Base-by-base conservation (phyloP, 2,329 filamentous ascomycete genomes). In the Thermothelomyces thermophilus region DNA sequence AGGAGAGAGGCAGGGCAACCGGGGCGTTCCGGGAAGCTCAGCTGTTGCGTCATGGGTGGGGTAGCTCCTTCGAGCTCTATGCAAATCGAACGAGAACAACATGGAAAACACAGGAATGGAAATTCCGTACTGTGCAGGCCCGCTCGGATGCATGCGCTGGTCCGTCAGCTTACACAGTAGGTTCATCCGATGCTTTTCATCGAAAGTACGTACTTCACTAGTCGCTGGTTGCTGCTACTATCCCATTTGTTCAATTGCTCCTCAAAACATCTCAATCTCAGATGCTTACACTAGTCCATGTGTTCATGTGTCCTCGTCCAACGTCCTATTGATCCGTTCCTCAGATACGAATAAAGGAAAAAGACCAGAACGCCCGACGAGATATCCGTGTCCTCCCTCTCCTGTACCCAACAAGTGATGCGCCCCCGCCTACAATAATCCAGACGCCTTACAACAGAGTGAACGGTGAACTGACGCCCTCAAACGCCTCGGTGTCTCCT, bases 401-500 rank as follows among this genome's bases (percentile, higher is more conserved):
- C 40, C 16, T 20, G 6, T 14, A 2, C 40, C 40, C 40, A n/a
- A n/a, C n/a, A n/a, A n/a, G n/a, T n/a, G n/a, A n/a, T n/a, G n/a
- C n/a, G n/a, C n/a, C n/a, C n/a, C n/a, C n/a, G n/a, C n/a, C n/a
- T n/a, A n/a, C n/a, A n/a, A n/a, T n/a, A n/a, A n/a, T n/a, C 30
- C 17, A 11, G 28, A 19, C 5, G n/a, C 8, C 17, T 44, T 39
- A 65, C 3, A 55, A 41, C 26, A 73, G 48, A 16, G 60, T 68
- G 66, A 84, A 86, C 46, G 66, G 66, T 41, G 73, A 71, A 61
- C 83, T 86, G 8, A 73, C 73, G 0, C 86, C 87, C 57, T 86
- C 79, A 70, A 95, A 93, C 3, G 77, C 65, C 34, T 70, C 78
- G 34, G 93, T 81, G 1, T 61, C 82, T 1, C 74, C 79, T 24